Base-by-base conservation (phyloP, 1,284 basidiomycete genomes). In the Marasmius fiardii region DNA sequence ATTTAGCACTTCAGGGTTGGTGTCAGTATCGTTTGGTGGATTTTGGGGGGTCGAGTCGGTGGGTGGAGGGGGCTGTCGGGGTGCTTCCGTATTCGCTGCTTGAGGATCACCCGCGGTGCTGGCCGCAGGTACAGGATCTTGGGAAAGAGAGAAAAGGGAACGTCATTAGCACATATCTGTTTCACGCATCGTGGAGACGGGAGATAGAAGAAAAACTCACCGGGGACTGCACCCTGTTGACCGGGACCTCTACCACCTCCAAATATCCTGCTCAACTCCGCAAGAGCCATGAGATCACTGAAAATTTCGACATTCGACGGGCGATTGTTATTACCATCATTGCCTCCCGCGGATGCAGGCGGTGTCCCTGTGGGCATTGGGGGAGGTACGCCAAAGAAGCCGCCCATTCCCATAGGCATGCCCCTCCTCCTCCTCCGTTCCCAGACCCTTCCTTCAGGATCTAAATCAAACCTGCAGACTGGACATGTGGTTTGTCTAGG, bases 401-500 rank as follows among this genome's bases (percentile, higher is more conserved):
- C 31, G 16, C 47, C 50, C 35, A 35, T 39, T 26, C 50, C 50
- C 33, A 33, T 18, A 16, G 24, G 24, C 23, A 23, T 28, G 8
- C 21, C 16, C 16, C 24, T 33, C 31, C 47, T 26, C 14, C n/a
- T 31, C 33, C 47, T 49, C 28, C 24, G 24, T 14, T 12, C 24
- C 47, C 47, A 49, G 12, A 49, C 18, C 47, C 24, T 18, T 12
- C 47, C 47, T 33, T 89, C 83, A 0, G 88, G 89, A 64, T 92
- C 88, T 53, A 92, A 79, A 60, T 92, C 85, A 63, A 91, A 91
- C 58, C 89, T 74, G 69, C 89, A 92, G 0, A 86, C 86, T 0
- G 89, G 89, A 63, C 89, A 92, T 1, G 89, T 91, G 26, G 89
- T 90, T 60, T 88, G 86, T 45, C 76, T 77, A 11, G 86, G 86